These are phyloP conservation scores for Dinochytrium kinnereticum DNA, from an alignment of 371 early-diverging fungal genomes.

Conservation along the genomic window DNA sequence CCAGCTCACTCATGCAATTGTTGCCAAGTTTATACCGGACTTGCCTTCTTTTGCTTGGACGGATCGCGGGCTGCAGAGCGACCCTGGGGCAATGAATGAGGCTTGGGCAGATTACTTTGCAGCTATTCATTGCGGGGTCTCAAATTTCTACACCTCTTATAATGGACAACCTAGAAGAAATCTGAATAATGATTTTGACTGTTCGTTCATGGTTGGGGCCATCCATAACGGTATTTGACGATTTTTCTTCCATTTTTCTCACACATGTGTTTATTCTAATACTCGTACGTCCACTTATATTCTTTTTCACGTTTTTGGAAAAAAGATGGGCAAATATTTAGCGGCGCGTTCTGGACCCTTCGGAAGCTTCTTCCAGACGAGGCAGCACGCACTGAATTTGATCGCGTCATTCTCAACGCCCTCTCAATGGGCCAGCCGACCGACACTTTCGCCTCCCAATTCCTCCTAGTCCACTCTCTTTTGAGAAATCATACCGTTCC, in stretches of 20 bases:
- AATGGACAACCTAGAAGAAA: conserved; percentile 31
- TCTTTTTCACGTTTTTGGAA: too few relatives aligned
- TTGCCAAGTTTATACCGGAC: conserved; percentile 37
- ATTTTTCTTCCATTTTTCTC: not conserved
- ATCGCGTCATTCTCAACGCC: conserved; percentile 35
- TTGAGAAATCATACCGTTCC: conserved; percentile 19
- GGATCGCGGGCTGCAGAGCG: conserved; percentile 29
- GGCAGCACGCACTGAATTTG: conserved; percentile 28
- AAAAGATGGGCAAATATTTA: conserved; percentile 32
- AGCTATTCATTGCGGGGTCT: conserved; percentile 35
- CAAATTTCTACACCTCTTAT: conserved; percentile 40
- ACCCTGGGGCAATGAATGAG: conserved; percentile 48
- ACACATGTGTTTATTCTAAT: not conserved
- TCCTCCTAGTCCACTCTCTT: conserved; percentile 27
- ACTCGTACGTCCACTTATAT: too few relatives aligned
- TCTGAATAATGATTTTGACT: conserved; percentile 38
- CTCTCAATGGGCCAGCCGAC: conserved; percentile 32
- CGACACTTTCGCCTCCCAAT: conserved; percentile 37
- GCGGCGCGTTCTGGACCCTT: conserved; percentile 39
- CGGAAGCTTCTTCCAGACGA: conserved; percentile 17
- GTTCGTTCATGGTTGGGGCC: conserved; percentile 37
- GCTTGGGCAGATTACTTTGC: conserved; percentile 50
- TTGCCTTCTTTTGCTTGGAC: conserved; percentile 36
- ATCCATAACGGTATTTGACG: conserved; percentile 31
- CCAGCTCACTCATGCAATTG: conserved; percentile 38